phyloP scores from a whole-genome alignment of 495 filamentous ascomycete species.

The Neurospora sp. region DNA sequence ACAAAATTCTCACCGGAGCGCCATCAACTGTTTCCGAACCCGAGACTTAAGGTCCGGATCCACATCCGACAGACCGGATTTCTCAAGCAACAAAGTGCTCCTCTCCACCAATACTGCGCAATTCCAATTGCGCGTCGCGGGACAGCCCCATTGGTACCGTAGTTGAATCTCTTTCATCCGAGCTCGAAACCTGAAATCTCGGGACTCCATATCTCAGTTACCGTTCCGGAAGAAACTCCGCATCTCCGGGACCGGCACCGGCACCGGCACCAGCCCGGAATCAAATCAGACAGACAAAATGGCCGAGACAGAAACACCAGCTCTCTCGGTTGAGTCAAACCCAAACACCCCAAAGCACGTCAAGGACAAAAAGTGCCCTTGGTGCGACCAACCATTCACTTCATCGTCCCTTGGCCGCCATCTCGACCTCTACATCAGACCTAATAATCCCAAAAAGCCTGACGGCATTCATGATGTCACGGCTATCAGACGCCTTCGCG shows the following conservation, averaged over 20 bases:
- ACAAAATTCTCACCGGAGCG: background rate
- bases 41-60: background rate
- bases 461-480: slow-evolving; percentile 85
- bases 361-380: slow-evolving; percentile 80
- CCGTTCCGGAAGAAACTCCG: background rate
- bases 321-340: background rate
- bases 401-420: slow-evolving; percentile 90
- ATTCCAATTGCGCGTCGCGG: background rate
- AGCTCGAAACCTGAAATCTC: background rate
- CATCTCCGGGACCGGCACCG: background rate
- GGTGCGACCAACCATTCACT: slow-evolving; percentile 76
- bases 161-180: background rate
- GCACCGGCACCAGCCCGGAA: background rate
- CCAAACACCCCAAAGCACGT: slow-evolving; percentile 23
- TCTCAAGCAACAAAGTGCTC: background rate
- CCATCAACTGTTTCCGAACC: background rate
- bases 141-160: background rate
- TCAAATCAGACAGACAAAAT: slow-evolving; percentile 4
- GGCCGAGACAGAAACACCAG: slow-evolving; percentile 7
- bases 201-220: background rate
- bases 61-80: background rate
- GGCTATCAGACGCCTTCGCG: slow-evolving; percentile 70
- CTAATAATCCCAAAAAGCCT: slow-evolving; percentile 71
- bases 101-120: background rate
- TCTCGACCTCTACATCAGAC: slow-evolving; percentile 80